Evolutionary conservation across 192 early-diverging fungal species (phyloP).

Genomic region (Coemansia sp.): DNA sequence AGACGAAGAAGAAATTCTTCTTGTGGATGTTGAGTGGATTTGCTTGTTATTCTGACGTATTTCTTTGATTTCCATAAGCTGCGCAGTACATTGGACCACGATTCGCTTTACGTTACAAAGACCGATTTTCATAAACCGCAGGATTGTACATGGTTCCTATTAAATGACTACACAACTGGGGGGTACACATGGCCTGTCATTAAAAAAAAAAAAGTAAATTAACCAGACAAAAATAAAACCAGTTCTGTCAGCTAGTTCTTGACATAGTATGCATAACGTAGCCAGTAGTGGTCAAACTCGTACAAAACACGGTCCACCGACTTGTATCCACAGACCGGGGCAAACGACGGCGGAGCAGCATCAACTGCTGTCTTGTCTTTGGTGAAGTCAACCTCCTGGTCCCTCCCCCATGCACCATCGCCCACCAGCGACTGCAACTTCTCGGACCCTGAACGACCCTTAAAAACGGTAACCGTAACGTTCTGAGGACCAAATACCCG

Average conservation of each 20-base stretch:
- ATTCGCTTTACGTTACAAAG: no score
- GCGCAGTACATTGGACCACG: no score
- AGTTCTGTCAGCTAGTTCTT: conserved; percentile 5
- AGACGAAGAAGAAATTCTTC: no score
- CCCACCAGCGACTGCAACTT: background rate
- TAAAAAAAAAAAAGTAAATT: no score
- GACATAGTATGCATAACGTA: conserved; percentile 74
- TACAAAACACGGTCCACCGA: conserved; percentile 70
- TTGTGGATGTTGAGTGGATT: no score
- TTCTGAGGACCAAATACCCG: conserved; percentile 76
- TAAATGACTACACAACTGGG: no score
- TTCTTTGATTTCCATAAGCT: no score
- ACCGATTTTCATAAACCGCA: no score
- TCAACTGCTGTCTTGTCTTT: conserved; percentile 5
- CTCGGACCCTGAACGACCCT: conserved; percentile 35
- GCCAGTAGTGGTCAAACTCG: conserved; percentile 77
- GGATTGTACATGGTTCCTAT: no score
- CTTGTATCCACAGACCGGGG: conserved; percentile 60
- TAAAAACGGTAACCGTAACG: conserved; percentile 80
- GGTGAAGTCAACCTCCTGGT: background rate
- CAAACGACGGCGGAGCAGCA: conserved; percentile 39
- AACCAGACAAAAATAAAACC: no score
- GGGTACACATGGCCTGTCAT: no score
- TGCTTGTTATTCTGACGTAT: no score
- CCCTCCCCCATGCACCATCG: background rate